Base-by-base conservation (phyloP, 129 eudicot species). In the Arctium lappa region DNA sequence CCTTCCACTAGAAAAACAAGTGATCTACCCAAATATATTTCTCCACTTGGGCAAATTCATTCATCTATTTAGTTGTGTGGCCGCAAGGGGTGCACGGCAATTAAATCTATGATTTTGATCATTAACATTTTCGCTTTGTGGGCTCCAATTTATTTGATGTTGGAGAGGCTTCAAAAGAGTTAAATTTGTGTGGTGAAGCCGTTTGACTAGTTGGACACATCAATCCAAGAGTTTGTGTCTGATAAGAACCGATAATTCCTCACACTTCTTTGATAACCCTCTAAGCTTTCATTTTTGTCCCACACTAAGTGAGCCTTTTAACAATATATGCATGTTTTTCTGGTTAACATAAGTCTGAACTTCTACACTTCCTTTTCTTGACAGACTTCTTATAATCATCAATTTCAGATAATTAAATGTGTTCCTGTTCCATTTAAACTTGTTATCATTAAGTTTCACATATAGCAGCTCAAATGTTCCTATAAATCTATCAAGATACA, bases 61-160 rank as follows among this genome's bases (percentile, higher is more conserved):
- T 33, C 3, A 46, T 68, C 73, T 33, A 2, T 69, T 66, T 34
- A 76, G 62, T 30, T 40, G 39, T 71, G 18, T 33, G 76, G 32
- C 7, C 30, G 39, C 36, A 71, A 75, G 74, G 80, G 80, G 48
- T 63, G 75, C 70, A 42, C 16, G 73, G 10, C 73, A 32, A 69
- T 8, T 8, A 48, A 22, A 22, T 22, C 27, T 22, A 22, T 22
- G 27, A 22, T 22, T 22, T 12, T 68, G 40, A 81, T 68, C 75
- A 69, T 68, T 76, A 12, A 13, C 69, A 30, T 66, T 12, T 48
- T 44, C 77, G 34, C 22, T 33, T 65, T 44, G 85, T 82, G 81
- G 85, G 76, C 66, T 42, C 71, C 81, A 75, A 31, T 60, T 44
- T 65, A 82, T 82, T 63, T 78, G 69, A 46, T 63, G 32, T 63